phyloP scores from a whole-genome alignment of 2,329 filamentous ascomycete species.

The Paraphaeosphaeria minitans region DNA sequence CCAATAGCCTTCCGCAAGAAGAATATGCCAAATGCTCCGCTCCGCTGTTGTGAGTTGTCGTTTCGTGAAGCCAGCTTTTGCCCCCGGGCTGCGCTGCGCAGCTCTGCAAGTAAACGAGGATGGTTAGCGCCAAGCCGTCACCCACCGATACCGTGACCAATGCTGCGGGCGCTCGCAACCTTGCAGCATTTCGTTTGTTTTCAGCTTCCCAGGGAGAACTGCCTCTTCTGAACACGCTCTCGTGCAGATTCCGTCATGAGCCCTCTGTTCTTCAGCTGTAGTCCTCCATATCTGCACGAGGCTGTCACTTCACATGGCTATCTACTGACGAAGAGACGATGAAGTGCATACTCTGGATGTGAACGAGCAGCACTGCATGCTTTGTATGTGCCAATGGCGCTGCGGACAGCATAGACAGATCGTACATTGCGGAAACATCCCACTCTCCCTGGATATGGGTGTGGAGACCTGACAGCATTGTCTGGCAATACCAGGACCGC shows the following conservation, averaged over 20 bases:
- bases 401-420: not conserved
- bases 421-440: conserved; percentile 10
- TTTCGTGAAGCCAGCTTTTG: conserved; percentile 29
- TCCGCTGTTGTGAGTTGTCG: conserved; percentile 24
- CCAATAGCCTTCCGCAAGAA: conserved; percentile 14
- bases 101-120: not conserved
- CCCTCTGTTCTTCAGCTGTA: not conserved
- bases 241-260: not conserved
- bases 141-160: conserved; percentile 24
- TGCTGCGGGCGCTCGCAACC: not conserved
- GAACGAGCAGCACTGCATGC: not conserved
- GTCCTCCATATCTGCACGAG: conserved; percentile 7
- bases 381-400: not conserved
- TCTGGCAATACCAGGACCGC: not conserved
- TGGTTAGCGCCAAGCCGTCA: conserved; percentile 31
- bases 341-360: not conserved
- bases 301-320: conserved; percentile 15
- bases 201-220: conserved; percentile 11
- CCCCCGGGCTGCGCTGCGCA: conserved; percentile 24
- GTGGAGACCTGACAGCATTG: not conserved
- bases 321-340: conserved; percentile 12
- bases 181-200: conserved; percentile 3
- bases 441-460: conserved; percentile 9
- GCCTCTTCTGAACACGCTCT: conserved; percentile 11
- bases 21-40: conserved; percentile 25